Percentiles rank a stretch among this genome's conserved stretches.
Conservation (phyloP, 2,329 filamentous ascomycete genomes). For the Fusarium gaditjirri region DNA sequence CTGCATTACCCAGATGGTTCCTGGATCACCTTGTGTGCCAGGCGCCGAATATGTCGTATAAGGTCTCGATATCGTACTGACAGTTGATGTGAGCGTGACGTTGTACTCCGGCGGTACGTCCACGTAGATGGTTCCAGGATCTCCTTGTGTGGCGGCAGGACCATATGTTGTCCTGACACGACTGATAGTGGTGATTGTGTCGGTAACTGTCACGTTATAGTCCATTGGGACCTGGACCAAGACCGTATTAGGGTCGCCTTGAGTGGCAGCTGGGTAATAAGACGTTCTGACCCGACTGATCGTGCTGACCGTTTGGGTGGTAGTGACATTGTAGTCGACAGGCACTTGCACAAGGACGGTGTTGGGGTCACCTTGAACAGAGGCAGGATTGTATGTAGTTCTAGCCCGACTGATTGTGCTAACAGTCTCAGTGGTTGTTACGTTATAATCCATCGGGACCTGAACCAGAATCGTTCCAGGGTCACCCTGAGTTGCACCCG, state of each 20-base stretch:
- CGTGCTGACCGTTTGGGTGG: background rate
- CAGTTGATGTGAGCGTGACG: background rate
- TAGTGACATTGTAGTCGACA: background rate
- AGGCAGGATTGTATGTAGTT: background rate
- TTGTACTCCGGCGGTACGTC: conserved; percentile 1
- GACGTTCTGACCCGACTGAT: background rate
- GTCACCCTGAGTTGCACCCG: conserved; percentile 1
- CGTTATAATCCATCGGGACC: background rate
- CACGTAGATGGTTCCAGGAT: conserved; percentile 2
- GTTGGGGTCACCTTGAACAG: conserved; percentile 3
- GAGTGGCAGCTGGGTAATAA: background rate
- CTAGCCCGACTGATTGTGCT: background rate
- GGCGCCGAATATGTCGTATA: conserved; percentile 5
- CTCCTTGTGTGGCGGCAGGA: conserved; percentile 5
- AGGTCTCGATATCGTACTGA: background rate
- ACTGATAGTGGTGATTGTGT: background rate
- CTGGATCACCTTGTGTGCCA: conserved; percentile 4
- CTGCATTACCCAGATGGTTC: conserved; percentile 3
- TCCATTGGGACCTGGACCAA: background rate
- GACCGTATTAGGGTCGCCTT: background rate
- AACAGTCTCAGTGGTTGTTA: background rate
- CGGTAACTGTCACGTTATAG: conserved; percentile 4
- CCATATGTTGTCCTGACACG: background rate
- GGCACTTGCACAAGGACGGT: conserved; percentile 17
- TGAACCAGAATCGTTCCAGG: background rate